A percentile compares a stretch with the other conserved stretches of the same genome.
Evolutionary conservation across 768 basidiomycete genomes (phyloP).

Genomic region (Termitomyces heimii): DNA sequence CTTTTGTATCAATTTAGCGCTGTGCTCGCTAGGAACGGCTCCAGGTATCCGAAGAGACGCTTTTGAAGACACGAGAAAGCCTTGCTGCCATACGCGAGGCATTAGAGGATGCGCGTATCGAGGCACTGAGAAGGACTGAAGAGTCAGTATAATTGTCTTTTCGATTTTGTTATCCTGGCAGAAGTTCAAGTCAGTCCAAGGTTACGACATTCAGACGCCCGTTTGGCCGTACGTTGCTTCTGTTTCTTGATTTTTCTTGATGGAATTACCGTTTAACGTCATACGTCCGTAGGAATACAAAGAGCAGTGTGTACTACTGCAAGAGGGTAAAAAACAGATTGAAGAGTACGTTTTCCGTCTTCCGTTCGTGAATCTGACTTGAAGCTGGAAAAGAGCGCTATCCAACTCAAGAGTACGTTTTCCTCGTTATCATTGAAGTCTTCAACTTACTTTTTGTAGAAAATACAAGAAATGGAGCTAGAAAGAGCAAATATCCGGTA

Average conservation of each 20-base stretch:
- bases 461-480: not conserved
- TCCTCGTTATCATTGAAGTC: not conserved
- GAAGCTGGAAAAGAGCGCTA: not conserved
- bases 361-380: not conserved
- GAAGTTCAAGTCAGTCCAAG: not conserved
- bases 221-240: conserved; percentile 2
- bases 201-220: conserved; percentile 1
- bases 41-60: conserved; percentile 8
- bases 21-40: conserved; percentile 9
- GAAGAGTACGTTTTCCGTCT: not conserved
- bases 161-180: not conserved
- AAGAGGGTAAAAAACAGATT: not conserved
- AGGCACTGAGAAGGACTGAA: not conserved
- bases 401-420: not conserved
- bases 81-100: not conserved
- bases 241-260: not conserved
- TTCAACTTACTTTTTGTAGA: not conserved
- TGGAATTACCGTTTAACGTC: not conserved
- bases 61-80: not conserved
- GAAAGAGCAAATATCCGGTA: not conserved
- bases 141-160: not conserved
- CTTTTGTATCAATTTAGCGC: not conserved
- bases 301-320: not conserved
- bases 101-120: not conserved
- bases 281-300: not conserved